Evolutionary conservation across 495 filamentous ascomycete species (phyloP).

Genomic region (Daldinia childiae): DNA sequence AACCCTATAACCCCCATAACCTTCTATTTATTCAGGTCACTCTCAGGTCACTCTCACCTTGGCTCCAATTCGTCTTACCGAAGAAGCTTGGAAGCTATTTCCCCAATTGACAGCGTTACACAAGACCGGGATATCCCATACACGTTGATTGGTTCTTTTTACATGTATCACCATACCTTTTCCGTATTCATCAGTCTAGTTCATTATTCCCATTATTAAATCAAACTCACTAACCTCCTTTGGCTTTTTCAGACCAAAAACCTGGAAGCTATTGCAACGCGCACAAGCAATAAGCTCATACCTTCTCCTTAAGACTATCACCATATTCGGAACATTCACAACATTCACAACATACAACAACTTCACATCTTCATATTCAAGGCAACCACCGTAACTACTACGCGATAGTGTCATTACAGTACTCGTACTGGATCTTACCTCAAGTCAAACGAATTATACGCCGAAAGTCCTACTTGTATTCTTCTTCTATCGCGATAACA

Average conservation of each 20-base stretch:
- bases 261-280: constrained; percentile 33
- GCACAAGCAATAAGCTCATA: constrained; percentile 19
- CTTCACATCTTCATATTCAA: neutral
- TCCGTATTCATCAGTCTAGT: no score
- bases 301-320: constrained; percentile 9
- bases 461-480: neutral
- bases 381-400: neutral
- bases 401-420: constrained; percentile 1
- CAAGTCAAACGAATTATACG: neutral
- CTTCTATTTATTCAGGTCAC: no score
- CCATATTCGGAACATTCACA: neutral
- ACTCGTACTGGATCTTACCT: neutral
- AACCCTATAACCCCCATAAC: neutral
- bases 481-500: neutral
- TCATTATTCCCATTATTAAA: constrained; percentile 20
- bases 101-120: constrained; percentile 35
- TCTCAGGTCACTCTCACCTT: constrained; percentile 32
- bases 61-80: constrained; percentile 24
- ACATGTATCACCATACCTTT: neutral
- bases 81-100: constrained; percentile 19
- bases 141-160: constrained; percentile 24
- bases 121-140: constrained; percentile 37
- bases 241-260: constrained; percentile 25
- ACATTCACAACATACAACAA: neutral
- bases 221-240: constrained; percentile 29